Evolutionary conservation across 2,329 filamentous ascomycete genomes (phyloP).

Genomic region (Beauveria rudraprayagi): DNA sequence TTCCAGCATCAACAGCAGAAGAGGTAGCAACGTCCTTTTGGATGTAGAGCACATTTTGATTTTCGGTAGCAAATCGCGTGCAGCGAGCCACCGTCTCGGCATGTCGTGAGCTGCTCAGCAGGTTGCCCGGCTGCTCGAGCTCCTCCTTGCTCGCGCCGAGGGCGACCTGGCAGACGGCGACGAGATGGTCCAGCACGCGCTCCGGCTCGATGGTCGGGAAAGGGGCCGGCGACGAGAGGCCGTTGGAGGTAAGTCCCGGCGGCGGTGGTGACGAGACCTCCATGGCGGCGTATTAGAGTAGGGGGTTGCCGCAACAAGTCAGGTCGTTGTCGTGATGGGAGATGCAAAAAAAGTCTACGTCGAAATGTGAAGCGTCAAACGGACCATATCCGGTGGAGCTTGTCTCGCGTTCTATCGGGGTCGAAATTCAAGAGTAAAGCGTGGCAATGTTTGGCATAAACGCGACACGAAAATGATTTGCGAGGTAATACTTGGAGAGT

Average conservation of each 20-base stretch:
- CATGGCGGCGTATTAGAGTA: constrained; percentile 31
- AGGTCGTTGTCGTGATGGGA: neutral
- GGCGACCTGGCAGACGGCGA: constrained; percentile 61
- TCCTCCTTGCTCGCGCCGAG: constrained; percentile 70
- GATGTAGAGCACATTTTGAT: constrained; percentile 82
- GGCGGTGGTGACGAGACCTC: constrained; percentile 42
- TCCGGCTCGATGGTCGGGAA: constrained; percentile 58
- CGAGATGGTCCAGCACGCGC: constrained; percentile 63
- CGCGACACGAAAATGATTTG: neutral
- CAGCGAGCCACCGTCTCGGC: constrained; percentile 81
- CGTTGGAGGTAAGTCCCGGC: constrained; percentile 38
- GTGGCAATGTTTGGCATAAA: neutral
- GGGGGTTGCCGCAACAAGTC: neutral
- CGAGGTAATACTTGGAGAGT: neutral
- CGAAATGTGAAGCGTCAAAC: constrained; percentile 2
- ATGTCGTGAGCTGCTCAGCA: constrained; percentile 66
- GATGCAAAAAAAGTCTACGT: neutral
- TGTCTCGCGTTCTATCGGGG: neutral
- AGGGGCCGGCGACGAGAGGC: constrained; percentile 32
- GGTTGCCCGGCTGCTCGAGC: constrained; percentile 70
- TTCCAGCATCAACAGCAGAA: constrained; percentile 42
- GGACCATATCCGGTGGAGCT: constrained; percentile 7
- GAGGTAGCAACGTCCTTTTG: constrained; percentile 67
- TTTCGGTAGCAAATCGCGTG: constrained; percentile 79
- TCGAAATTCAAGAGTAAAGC: neutral